phyloP scores from a whole-genome alignment of 2,329 filamentous ascomycete genomes.

The Diaporthe sp. region DNA sequence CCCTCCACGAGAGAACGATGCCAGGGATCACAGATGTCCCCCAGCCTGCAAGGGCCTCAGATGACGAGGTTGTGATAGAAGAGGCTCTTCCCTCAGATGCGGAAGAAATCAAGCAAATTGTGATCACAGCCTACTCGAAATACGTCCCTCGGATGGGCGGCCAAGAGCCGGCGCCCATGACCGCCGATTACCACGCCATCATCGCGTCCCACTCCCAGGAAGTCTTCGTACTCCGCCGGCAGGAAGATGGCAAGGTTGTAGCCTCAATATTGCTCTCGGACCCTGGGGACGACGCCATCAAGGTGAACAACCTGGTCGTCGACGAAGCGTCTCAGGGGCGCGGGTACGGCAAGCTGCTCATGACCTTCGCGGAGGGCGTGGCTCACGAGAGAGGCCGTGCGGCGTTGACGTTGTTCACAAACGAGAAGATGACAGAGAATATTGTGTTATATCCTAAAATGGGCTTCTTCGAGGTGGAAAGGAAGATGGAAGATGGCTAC shows the following conservation, averaged over 20 bases:
- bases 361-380: constrained; percentile 42
- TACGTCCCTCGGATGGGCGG: constrained; percentile 53
- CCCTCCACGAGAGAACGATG: not conserved
- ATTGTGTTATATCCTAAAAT: constrained; percentile 41
- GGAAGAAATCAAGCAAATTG: constrained; percentile 49
- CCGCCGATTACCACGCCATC: constrained; percentile 49
- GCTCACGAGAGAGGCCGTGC: constrained; percentile 36
- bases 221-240: constrained; percentile 45
- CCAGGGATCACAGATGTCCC: not conserved
- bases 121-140: constrained; percentile 50
- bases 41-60: not conserved
- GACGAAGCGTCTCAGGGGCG: constrained; percentile 41
- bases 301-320: constrained; percentile 45
- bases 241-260: constrained; percentile 39
- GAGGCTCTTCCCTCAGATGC: constrained; percentile 42
- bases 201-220: constrained; percentile 43
- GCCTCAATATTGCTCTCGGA: constrained; percentile 49
- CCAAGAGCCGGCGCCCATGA: constrained; percentile 54
- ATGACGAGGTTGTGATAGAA: not conserved
- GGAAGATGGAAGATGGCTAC: constrained; percentile 50
- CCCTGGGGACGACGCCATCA: constrained; percentile 32
- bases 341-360: constrained; percentile 44
- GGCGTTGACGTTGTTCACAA: constrained; percentile 43
- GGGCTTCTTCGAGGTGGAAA: constrained; percentile 51
- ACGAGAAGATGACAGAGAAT: constrained; percentile 45